Evolutionary conservation across 2,329 filamentous ascomycete species (phyloP).

Genomic region (Penicillium psychrosexuale): DNA sequence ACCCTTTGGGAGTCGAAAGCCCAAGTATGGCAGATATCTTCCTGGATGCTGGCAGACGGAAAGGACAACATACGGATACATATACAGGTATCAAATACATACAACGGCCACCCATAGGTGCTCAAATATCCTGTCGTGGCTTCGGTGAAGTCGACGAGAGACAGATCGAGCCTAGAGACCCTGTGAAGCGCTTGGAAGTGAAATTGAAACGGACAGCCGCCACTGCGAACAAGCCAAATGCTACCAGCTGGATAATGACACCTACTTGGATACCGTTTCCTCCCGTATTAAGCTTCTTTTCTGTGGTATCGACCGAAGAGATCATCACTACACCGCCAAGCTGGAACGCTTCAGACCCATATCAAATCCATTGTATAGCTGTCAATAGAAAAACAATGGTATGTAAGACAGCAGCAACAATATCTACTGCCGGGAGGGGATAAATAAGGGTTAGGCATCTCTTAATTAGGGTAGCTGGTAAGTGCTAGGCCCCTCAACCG

Average conservation of each 20-base stretch:
- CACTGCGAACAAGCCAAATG: slow-evolving; percentile 49
- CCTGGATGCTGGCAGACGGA: slow-evolving; percentile 36
- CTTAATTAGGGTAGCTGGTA: not conserved
- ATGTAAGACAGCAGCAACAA: slow-evolving; percentile 30
- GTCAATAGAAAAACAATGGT: slow-evolving; percentile 25
- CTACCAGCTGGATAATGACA: slow-evolving; percentile 45
- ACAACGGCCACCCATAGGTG: slow-evolving; percentile 43
- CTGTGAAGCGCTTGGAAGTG: slow-evolving; percentile 40
- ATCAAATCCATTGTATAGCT: slow-evolving; percentile 32
- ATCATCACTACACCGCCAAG: slow-evolving; percentile 41
- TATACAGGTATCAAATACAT: slow-evolving; percentile 46
- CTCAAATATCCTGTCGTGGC: slow-evolving; percentile 44
- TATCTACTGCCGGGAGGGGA: slow-evolving; percentile 30
- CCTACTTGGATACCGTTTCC: slow-evolving; percentile 42
- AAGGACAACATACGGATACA: slow-evolving; percentile 31
- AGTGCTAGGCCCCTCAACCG: not conserved
- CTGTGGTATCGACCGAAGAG: slow-evolving; percentile 30
- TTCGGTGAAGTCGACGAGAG: slow-evolving; percentile 49
- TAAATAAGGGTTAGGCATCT: not conserved
- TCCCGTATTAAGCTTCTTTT: slow-evolving; percentile 33
- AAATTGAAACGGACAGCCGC: slow-evolving; percentile 50
- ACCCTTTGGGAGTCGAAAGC: slow-evolving; percentile 33
- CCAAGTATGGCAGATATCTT: slow-evolving; percentile 34
- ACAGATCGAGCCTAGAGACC: slow-evolving; percentile 42
- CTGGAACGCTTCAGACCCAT: slow-evolving; percentile 39